Evolutionary conservation across 768 basidiomycete genomes (phyloP), one percentile per base, ranked within the genome.

Genomic region (Pleurotus salmoneostramineus): DNA sequence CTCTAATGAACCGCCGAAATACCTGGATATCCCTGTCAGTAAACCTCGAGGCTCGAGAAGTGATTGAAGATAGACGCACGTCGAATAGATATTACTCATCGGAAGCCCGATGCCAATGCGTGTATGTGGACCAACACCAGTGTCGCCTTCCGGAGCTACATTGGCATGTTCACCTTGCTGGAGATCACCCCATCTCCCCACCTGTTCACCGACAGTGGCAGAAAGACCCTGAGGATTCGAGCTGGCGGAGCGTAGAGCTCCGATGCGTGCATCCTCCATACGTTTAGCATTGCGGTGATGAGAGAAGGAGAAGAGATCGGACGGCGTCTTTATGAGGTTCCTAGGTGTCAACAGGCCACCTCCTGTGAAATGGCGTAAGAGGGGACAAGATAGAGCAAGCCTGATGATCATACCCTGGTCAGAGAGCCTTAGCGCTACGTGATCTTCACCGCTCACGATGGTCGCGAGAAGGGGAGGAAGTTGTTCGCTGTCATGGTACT

Each of bases 231-330:
- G 74, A 32, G 78, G 78, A 60, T 82, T 85, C 6, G 76, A 71
- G 62, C 83, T 85, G 17, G 84, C 83, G 8, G 76, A 78, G 11
- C 90, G 82, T 56, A 91, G 72, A 4, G 88, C 88, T 10, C 83
- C 84, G 32, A 93, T 68, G 6, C 89, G 82, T 14, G 84, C 79
- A 63, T 81, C 72, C 51, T 89, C 80, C 70, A 94, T 71, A 50
- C 91, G 79, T 17, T 83, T 74, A 1, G 88, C 83, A 65, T 93
- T 92, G 7, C 92, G 83, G 31, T 88, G 68, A 69, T 95, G 93
- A 3, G 92, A 94, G 74, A 95, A 95, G 3, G 93, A 95, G 71
- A 93, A 93, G 4, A 95, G 76, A 66, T 94, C 93, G 15, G 87
- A 82, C 0, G 92, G 85, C 1, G 77, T 78, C 58, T 76, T 77